Conservation (phyloP, 345 rosid species). For the Lepidium didymum region DNA sequence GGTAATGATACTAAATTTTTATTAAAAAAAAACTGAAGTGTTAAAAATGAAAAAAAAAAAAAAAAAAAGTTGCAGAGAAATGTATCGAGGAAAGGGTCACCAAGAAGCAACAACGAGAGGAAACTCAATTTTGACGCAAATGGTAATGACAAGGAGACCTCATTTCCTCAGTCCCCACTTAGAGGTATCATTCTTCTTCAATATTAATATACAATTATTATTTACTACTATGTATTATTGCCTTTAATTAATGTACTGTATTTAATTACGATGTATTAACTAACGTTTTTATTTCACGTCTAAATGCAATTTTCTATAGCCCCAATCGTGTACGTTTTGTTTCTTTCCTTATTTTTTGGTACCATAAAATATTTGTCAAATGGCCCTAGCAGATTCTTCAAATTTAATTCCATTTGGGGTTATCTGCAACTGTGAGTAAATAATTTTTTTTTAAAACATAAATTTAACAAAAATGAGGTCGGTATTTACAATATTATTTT, state of each 20-base stretch:
- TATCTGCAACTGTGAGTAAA: neutral
- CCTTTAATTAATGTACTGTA: neutral
- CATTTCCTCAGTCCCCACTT: constrained; percentile 45
- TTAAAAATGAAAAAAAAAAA: neutral
- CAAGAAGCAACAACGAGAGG: constrained; percentile 41
- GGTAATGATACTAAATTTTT: neutral
- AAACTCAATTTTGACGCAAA: constrained; percentile 34
- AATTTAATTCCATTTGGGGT: constrained; percentile 19
- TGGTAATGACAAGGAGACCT: constrained; percentile 37
- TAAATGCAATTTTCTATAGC: constrained; percentile 9
- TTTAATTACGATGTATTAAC: neutral
- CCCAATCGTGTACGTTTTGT: constrained; percentile 23
- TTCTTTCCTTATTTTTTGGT: constrained; percentile 14
- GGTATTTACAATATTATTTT: neutral
- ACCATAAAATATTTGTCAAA: constrained; percentile 6
- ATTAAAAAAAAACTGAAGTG: neutral
- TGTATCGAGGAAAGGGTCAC: constrained; percentile 67
- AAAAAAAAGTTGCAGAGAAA: constrained; percentile 55
- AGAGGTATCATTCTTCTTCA: constrained; percentile 37
- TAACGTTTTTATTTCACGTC: neutral
- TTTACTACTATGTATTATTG: neutral
- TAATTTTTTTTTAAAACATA: no score
- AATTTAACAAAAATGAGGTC: neutral
- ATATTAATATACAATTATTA: no score
- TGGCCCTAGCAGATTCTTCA: constrained; percentile 26